Percentiles rank a stretch among this genome's conserved stretches.
Conservation (phyloP, 179 eudicot genomes). For the Silene vulgaris region DNA sequence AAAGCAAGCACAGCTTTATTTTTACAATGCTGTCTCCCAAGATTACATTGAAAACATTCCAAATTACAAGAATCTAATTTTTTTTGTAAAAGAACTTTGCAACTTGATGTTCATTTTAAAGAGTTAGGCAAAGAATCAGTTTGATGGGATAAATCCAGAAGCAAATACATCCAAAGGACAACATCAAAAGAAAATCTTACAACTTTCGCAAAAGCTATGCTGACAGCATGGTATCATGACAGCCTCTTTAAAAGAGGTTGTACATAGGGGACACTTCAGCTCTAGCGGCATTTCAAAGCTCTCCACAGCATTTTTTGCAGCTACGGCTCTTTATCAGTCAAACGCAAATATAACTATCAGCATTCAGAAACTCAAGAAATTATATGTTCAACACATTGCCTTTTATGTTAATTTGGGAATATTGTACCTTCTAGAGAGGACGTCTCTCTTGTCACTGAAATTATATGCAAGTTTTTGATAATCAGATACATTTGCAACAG, state of each 20-base stretch:
- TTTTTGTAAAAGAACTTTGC: neutral
- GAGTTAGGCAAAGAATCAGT: neutral
- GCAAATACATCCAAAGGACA: neutral
- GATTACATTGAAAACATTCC: neutral
- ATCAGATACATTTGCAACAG: slow-evolving; percentile 28
- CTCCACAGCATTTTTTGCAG: slow-evolving; percentile 28
- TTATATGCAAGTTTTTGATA: slow-evolving; percentile 20
- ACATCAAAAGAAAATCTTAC: slow-evolving; percentile 34
- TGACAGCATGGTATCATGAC: slow-evolving; percentile 89
- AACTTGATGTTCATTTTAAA: neutral
- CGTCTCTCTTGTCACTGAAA: slow-evolving; percentile 22
- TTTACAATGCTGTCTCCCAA: neutral
- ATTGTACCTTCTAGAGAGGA: slow-evolving; percentile 27
- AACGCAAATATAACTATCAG: slow-evolving; percentile 15
- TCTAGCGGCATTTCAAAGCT: slow-evolving; percentile 46
- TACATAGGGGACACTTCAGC: slow-evolving; percentile 58
- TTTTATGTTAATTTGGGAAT: neutral
- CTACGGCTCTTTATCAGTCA: slow-evolving; percentile 25
- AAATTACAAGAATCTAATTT: slow-evolving; percentile 3
- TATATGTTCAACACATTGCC: neutral
- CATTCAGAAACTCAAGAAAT: neutral
- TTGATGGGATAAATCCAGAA: slow-evolving; percentile 1
- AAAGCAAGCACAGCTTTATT: slow-evolving; percentile 6
- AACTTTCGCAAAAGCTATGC: slow-evolving; percentile 64
- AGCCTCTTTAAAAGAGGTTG: slow-evolving; percentile 57